Conservation (phyloP, 805 yeast species). For the Saturnispora diversa region DNA sequence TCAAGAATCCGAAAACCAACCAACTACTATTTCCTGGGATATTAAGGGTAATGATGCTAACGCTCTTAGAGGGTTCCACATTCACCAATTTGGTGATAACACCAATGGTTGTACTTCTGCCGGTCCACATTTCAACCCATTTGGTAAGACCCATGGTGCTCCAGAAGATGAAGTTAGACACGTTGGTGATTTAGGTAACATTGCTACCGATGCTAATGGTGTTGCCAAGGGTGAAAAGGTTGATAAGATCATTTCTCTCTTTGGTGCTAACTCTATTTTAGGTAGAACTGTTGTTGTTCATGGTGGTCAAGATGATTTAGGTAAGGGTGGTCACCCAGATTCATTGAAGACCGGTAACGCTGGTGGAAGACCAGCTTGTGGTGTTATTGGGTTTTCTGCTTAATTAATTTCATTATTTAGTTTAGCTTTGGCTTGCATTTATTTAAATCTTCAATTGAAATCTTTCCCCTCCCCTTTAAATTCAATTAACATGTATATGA, state of each 20-base stretch:
- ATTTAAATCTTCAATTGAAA: neutral
- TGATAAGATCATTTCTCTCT: conserved; percentile 67
- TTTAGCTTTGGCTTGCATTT: too few relatives aligned
- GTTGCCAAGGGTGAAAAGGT: conserved; percentile 83
- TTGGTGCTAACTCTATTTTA: conserved; percentile 80
- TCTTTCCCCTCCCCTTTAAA: too few relatives aligned
- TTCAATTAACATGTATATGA: too few relatives aligned
- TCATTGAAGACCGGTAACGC: conserved; percentile 95
- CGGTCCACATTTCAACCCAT: conserved; percentile 96
- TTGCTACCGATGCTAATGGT: conserved; percentile 80
- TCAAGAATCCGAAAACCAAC: conserved; percentile 69
- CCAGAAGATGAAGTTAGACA: conserved; percentile 77
- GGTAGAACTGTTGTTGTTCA: conserved; percentile 97
- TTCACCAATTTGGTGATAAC: conserved; percentile 97
- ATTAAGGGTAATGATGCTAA: conserved; percentile 83
- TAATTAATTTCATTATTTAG: too few relatives aligned
- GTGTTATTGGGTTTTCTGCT: conserved; percentile 79
- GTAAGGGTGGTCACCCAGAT: conserved; percentile 88
- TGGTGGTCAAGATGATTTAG: conserved; percentile 87
- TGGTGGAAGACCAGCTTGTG: conserved; percentile 97
- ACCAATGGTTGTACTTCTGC: conserved; percentile 99
- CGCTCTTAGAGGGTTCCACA: conserved; percentile 93
- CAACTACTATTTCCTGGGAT: conserved; percentile 83
- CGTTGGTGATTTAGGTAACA: conserved; percentile 96
- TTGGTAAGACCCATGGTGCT: conserved; percentile 82